A percentile compares a stretch with the other conserved stretches of the same genome.
Evolutionary conservation across 495 filamentous ascomycete genomes (phyloP).

Genomic region (Trichoderma asperelloides): DNA sequence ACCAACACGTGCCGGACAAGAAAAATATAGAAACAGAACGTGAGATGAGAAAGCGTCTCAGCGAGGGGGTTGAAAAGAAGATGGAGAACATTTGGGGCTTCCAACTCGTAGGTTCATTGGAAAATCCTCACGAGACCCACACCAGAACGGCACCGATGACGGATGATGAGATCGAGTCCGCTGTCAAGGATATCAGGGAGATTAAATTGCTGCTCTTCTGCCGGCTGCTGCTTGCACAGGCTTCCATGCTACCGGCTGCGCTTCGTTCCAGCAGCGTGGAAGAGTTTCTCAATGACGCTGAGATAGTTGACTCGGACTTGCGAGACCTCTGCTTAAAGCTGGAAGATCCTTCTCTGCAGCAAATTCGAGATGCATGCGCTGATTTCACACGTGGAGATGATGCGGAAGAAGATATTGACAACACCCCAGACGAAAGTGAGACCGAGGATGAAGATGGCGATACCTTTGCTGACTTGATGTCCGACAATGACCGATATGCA

Average conservation of each 20-base stretch:
- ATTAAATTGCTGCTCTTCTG: slow-evolving; percentile 45
- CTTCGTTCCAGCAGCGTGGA: slow-evolving; percentile 34
- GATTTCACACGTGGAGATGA: slow-evolving; percentile 39
- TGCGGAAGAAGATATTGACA: slow-evolving; percentile 6
- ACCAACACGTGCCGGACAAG: slow-evolving; percentile 21
- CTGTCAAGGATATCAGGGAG: slow-evolving; percentile 36
- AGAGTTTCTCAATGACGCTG: slow-evolving; percentile 35
- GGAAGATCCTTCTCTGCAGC: slow-evolving; percentile 36
- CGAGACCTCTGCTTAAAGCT: slow-evolving; percentile 41
- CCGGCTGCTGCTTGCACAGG: slow-evolving; percentile 39
- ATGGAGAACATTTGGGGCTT: slow-evolving; percentile 23
- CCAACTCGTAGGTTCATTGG: slow-evolving; percentile 30
- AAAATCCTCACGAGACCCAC: slow-evolving; percentile 27
- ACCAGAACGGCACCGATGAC: slow-evolving; percentile 27
- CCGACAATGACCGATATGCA: slow-evolving; percentile 12
- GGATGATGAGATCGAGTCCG: slow-evolving; percentile 33
- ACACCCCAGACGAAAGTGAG: slow-evolving; percentile 19
- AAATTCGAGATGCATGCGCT: slow-evolving; percentile 44
- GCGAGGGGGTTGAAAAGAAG: slow-evolving; percentile 31
- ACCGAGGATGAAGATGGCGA: slow-evolving; percentile 15
- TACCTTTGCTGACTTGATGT: background rate
- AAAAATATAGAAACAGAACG: slow-evolving; percentile 32
- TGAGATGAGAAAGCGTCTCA: slow-evolving; percentile 30
- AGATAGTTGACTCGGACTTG: slow-evolving; percentile 35
- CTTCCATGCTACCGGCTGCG: slow-evolving; percentile 36